Percentiles rank a stretch among this genome's conserved stretches.
Conservation (phyloP, 805 yeast species). For the Schizosaccharomyces osmophilus region DNA sequence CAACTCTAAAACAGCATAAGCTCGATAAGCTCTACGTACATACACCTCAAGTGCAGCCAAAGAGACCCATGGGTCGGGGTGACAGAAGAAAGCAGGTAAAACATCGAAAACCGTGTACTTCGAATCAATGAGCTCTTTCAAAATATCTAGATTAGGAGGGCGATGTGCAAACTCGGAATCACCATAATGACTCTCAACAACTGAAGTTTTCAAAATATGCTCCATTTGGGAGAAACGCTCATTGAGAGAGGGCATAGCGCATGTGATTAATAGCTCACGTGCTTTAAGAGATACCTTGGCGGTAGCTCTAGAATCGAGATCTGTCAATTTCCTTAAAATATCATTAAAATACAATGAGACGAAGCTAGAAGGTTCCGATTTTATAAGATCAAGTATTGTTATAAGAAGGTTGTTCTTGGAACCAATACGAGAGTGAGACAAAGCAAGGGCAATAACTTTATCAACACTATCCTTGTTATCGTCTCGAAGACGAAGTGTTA, state of each 20-base stretch:
- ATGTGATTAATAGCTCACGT: conserved; percentile 84
- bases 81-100: conserved; percentile 67
- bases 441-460: conserved; percentile 40
- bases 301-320: conserved; percentile 68
- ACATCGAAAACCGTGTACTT: conserved; percentile 92
- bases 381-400: conserved; percentile 65
- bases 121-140: conserved; percentile 85
- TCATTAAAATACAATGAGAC: conserved; percentile 45
- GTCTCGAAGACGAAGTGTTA: conserved; percentile 66
- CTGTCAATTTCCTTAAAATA: conserved; percentile 56
- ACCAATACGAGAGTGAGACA: conserved; percentile 81
- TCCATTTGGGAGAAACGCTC: conserved; percentile 95
- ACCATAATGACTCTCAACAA: conserved; percentile 73
- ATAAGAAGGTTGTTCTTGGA: conserved; percentile 75
- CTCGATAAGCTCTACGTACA: conserved; percentile 88
- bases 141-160: conserved; percentile 53
- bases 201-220: conserved; percentile 78
- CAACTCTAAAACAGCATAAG: conserved; percentile 66
- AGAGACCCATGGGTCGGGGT: conserved; percentile 65
- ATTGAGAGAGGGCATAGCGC: conserved; percentile 83
- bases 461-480: conserved; percentile 53
- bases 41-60: conserved; percentile 94
- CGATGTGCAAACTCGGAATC: conserved; percentile 53
- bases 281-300: conserved; percentile 90
- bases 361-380: conserved; percentile 12